Conservation (phyloP, 768 basidiomycete genomes). For the Collybia sp. region DNA sequence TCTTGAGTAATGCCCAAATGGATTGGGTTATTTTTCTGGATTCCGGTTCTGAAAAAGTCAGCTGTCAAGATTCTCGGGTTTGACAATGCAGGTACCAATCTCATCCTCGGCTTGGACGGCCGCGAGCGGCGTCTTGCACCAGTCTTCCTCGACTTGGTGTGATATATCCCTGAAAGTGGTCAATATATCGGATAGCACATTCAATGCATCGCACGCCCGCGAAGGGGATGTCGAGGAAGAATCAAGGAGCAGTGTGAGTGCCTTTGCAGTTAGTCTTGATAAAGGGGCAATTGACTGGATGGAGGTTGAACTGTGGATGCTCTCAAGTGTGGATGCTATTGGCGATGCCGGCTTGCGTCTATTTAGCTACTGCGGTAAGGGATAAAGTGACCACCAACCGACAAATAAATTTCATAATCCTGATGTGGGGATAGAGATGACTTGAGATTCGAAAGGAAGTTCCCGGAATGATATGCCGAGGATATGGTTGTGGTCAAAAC, state of each 20-base stretch:
- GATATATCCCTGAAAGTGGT: slow-evolving; percentile 29
- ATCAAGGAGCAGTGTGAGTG: slow-evolving; percentile 30
- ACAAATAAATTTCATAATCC: slow-evolving; percentile 17
- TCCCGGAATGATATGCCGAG: slow-evolving; percentile 51
- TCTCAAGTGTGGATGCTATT: slow-evolving; percentile 27
- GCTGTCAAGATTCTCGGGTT: neutral
- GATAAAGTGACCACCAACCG: slow-evolving; percentile 15
- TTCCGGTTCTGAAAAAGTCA: slow-evolving; percentile 29
- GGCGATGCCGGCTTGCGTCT: slow-evolving; percentile 16
- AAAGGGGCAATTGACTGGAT: slow-evolving; percentile 33
- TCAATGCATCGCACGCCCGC: slow-evolving; percentile 23
- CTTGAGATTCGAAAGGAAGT: slow-evolving; percentile 41
- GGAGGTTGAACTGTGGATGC: slow-evolving; percentile 25
- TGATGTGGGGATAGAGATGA: slow-evolving; percentile 24
- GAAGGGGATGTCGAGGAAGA: slow-evolving; percentile 19
- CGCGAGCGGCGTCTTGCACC: slow-evolving; percentile 37
- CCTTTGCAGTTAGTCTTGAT: slow-evolving; percentile 32
- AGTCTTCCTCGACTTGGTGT: slow-evolving; percentile 40
- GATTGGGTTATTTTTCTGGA: slow-evolving; percentile 39
- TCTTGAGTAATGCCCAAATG: slow-evolving; percentile 70
- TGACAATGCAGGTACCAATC: slow-evolving; percentile 18
- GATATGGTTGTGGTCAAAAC: slow-evolving; percentile 42
- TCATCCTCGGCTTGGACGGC: slow-evolving; percentile 22
- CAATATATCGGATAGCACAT: slow-evolving; percentile 23
- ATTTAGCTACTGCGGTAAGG: slow-evolving; percentile 3